Evolutionary conservation across 2,329 filamentous ascomycete species (phyloP), one percentile per base, ranked within the genome.

Genomic region (Pestalotiopsis sp.): DNA sequence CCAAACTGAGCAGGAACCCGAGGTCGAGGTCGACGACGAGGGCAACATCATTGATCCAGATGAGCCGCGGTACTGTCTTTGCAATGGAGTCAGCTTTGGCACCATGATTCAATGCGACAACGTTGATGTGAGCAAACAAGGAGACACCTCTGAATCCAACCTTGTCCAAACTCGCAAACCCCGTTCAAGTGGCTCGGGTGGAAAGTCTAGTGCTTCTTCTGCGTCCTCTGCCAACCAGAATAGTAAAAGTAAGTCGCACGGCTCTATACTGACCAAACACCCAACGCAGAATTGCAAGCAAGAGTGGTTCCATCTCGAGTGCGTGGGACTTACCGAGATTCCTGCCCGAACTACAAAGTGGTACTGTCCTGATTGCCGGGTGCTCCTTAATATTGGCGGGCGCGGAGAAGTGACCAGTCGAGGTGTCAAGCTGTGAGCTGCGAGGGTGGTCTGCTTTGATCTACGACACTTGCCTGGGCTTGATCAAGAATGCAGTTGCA

Each of bases 21-120:
- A 83, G 71, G 85, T 87, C 67, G 90, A 91, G 75, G 85, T 91
- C 66, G 89, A 91, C 71, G 90, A 92, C 73, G 89, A 92, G 71
- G 89, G 89, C 12, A 91, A 91, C 70, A 80, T 87, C 31, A 92
- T 95, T 75, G 92, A 94, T 76, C 91, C 92, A 0, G 83, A 93
- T 67, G 93, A 96, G 82, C 87, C 90, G 57, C 84, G 88, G 71
- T 96, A 96, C 79, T 96, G 93, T 76, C 79, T 91, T 67, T 96
- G 93, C 79, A 92, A 93, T 73, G 85, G 93, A 68, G 92, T 96
- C 66, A 94, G 92, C 77, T 95, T 91, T 77, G 93, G 93, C 66
- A 90, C 87, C 23, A 96, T 96, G 93, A 93, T 96, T 77, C 88
- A 89, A 70, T 96, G 93, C 80, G 93, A 95, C 75, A 94, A 94